Percentiles rank a stretch among this genome's conserved stretches.
Evolutionary conservation across 2,329 filamentous ascomycete species (phyloP).

Genomic region (Dendrostoma leiphaemia): DNA sequence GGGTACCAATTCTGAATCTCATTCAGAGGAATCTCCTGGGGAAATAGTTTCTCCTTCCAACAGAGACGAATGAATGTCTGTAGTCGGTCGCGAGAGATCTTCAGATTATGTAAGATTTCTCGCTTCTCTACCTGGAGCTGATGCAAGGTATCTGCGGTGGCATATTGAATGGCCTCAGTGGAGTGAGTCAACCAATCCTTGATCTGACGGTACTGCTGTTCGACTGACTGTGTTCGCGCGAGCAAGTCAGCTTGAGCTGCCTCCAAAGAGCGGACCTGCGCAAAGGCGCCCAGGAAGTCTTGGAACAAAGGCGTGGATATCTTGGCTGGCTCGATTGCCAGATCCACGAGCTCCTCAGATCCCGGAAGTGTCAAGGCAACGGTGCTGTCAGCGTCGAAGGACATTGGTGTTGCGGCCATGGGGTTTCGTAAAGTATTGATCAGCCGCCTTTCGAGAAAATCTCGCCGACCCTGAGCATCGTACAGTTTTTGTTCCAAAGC

Average conservation of each 20-base stretch:
- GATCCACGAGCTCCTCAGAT: not conserved
- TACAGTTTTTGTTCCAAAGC: constrained; percentile 34
- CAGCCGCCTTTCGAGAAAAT: constrained; percentile 34
- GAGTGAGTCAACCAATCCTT: too few species aligned
- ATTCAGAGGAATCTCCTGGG: too few species aligned
- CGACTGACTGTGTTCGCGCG: too few species aligned
- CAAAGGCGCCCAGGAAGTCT: not conserved
- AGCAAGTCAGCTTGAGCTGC: not conserved
- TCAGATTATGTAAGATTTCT: too few species aligned
- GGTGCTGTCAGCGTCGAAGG: not conserved
- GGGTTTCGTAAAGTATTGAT: constrained; percentile 27
- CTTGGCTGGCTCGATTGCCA: not conserved
- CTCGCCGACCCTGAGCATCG: constrained; percentile 15
- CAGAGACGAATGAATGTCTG: too few species aligned
- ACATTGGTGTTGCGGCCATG: constrained; percentile 13
- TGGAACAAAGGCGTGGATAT: not conserved
- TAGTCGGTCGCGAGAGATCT: too few species aligned
- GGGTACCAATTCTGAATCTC: constrained; percentile 19
- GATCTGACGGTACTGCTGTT: too few species aligned
- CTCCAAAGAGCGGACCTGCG: not conserved
- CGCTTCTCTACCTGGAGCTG: too few species aligned
- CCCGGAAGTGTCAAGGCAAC: too few species aligned
- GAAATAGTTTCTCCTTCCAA: too few species aligned
- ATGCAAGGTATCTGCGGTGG: too few species aligned
- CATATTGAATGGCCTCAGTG: too few species aligned